Evolutionary conservation across 148 eudicot species (phyloP).

Genomic region (Amaranthus hypochondriacus): DNA sequence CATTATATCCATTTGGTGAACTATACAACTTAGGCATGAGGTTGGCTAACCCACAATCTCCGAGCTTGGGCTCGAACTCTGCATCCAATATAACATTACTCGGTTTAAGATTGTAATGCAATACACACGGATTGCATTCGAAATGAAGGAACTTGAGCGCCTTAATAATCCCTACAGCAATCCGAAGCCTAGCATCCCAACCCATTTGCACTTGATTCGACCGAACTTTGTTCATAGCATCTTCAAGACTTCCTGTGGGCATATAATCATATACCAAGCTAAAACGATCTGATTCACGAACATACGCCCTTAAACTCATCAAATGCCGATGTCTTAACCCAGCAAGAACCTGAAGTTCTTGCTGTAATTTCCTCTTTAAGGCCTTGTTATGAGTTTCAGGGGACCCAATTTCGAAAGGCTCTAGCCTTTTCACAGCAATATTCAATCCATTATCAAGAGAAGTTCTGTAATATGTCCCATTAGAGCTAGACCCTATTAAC

Average conservation of each 20-base stretch:
- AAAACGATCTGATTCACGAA: slow-evolving; percentile 48
- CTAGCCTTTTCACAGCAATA: slow-evolving; percentile 72
- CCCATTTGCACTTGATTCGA: slow-evolving; percentile 53
- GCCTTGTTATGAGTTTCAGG: slow-evolving; percentile 35
- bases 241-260: slow-evolving; percentile 71
- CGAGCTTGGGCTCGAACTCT: slow-evolving; percentile 67
- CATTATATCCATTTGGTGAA: slow-evolving; percentile 44
- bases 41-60: slow-evolving; percentile 69
- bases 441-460: slow-evolving; percentile 67
- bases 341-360: slow-evolving; percentile 61
- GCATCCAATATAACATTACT: slow-evolving; percentile 76
- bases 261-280: slow-evolving; percentile 66
- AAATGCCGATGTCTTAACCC: slow-evolving; percentile 65
- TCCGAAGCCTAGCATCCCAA: slow-evolving; percentile 73
- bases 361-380: slow-evolving; percentile 54
- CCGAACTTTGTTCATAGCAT: slow-evolving; percentile 57
- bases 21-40: slow-evolving; percentile 46
- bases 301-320: slow-evolving; percentile 80
- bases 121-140: slow-evolving; percentile 44
- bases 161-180: slow-evolving; percentile 78
- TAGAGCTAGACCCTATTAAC: slow-evolving; percentile 53
- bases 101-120: slow-evolving; percentile 80
- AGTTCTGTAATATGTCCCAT: slow-evolving; percentile 55
- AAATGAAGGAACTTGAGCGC: slow-evolving; percentile 81
- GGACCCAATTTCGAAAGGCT: slow-evolving; percentile 41